These are phyloP conservation scores for Conticribra guillardii DNA, from an alignment of 108 stramenopile genomes.

Conservation along the genomic window DNA sequence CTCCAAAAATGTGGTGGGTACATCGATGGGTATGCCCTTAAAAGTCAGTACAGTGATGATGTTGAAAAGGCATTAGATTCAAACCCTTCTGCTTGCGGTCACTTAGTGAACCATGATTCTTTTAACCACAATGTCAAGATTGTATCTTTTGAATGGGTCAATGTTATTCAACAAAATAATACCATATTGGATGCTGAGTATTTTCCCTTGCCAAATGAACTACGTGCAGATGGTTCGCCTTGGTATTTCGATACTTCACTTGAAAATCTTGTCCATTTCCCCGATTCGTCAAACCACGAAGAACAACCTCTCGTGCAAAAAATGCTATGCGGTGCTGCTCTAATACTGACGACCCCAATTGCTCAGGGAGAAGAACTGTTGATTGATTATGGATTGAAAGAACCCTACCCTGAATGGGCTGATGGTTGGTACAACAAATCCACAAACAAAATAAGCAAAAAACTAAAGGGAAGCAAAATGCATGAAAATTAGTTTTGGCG, in stretches of 20 bases:
- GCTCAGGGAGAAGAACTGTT: conserved; percentile 43
- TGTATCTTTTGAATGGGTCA: conserved; percentile 46
- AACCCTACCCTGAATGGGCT: conserved; percentile 34
- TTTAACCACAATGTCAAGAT: conserved; percentile 18
- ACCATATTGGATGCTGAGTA: background rate
- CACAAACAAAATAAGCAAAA: background rate
- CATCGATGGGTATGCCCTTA: conserved; percentile 40
- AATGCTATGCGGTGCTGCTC: conserved; percentile 41
- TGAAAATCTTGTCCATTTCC: conserved; percentile 22
- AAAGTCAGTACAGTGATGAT: conserved; percentile 13
- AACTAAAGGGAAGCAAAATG: background rate
- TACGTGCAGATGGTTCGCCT: conserved; percentile 44
- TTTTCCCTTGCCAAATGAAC: conserved; percentile 41
- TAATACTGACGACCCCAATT: conserved; percentile 23
- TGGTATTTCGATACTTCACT: conserved; percentile 49
- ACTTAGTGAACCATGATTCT: conserved; percentile 54
- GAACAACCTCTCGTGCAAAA: conserved; percentile 1
- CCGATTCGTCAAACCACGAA: background rate
- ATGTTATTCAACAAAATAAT: conserved; percentile 16
- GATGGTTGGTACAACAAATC: conserved; percentile 24
- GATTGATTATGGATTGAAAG: conserved; percentile 45
- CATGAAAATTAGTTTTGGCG: too few species aligned
- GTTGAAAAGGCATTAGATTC: conserved; percentile 19
- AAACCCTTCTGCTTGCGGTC: conserved; percentile 56
- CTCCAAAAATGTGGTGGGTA: conserved; percentile 42